phyloP scores from a whole-genome alignment of 441 rosid genomes.

The Corymbia calophylla region DNA sequence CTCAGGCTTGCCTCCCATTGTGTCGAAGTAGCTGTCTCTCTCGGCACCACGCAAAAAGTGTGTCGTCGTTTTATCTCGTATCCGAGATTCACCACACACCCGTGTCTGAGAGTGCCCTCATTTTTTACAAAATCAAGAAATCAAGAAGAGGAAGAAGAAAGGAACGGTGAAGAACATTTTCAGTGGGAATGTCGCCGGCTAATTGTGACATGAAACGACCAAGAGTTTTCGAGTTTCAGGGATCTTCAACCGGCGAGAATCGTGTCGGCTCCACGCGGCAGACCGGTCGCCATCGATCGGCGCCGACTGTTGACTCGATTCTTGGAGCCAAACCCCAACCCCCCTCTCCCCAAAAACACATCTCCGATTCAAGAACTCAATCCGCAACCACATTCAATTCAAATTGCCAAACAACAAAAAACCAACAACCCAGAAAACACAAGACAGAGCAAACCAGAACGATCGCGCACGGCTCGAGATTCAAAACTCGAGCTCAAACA shows the following conservation, averaged over 20 bases:
- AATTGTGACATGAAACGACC: slow-evolving; percentile 30
- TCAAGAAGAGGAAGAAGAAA: neutral
- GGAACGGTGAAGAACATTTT: neutral
- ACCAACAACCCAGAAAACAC: neutral
- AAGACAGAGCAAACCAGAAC: neutral
- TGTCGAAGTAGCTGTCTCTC: slow-evolving; percentile 13
- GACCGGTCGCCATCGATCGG: slow-evolving; percentile 27
- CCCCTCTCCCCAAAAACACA: neutral
- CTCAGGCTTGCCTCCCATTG: slow-evolving; percentile 17
- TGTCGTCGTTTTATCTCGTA: neutral
- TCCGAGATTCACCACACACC: slow-evolving; percentile 20
- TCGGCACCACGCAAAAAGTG: slow-evolving; percentile 45
- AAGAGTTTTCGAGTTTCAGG: slow-evolving; percentile 13
- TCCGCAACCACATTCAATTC: neutral
- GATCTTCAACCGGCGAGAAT: slow-evolving; percentile 27
- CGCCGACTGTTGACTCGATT: slow-evolving; percentile 42
- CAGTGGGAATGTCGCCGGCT: slow-evolving; percentile 7
- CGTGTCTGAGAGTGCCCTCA: slow-evolving; percentile 33
- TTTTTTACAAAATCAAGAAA: neutral
- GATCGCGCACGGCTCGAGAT: too few relatives aligned
- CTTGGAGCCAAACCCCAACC: slow-evolving; percentile 16
- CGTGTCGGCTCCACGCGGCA: slow-evolving; percentile 53
- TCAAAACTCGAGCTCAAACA: neutral
- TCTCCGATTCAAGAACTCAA: slow-evolving; percentile 18
- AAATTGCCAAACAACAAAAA: neutral